Evolutionary conservation across 352 stramenopile species (phyloP).

Genomic region (Aphanomyces invadans): DNA sequence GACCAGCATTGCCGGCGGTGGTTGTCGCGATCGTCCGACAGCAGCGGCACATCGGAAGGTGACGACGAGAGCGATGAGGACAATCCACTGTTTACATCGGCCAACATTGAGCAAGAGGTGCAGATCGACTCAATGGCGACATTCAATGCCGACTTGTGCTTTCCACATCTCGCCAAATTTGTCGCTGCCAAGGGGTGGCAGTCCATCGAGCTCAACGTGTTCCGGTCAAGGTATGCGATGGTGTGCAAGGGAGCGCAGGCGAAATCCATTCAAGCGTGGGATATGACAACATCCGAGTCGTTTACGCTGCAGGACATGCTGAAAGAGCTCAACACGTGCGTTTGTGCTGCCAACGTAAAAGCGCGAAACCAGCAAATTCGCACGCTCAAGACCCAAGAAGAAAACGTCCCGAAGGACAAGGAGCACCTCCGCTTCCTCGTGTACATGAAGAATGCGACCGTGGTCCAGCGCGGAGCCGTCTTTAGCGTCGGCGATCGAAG

Average conservation of each 20-base stretch:
- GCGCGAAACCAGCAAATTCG: slow-evolving; percentile 11
- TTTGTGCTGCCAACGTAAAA: slow-evolving; percentile 4
- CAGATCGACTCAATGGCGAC: background rate
- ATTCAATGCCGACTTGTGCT: slow-evolving; percentile 20
- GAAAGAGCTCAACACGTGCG: slow-evolving; percentile 11
- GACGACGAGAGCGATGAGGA: slow-evolving; percentile 8
- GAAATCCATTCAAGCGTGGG: slow-evolving; percentile 17
- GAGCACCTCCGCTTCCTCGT: slow-evolving; percentile 19
- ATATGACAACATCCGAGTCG: background rate
- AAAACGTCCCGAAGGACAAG: slow-evolving; percentile 4
- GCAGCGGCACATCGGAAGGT: slow-evolving; percentile 1
- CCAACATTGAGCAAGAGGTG: slow-evolving; percentile 9
- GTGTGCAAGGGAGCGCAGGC: slow-evolving; percentile 17
- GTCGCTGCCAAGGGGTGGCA: slow-evolving; percentile 19
- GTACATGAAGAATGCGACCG: slow-evolving; percentile 18
- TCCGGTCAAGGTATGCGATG: slow-evolving; percentile 17
- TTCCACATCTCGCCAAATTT: slow-evolving; percentile 19
- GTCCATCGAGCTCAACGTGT: slow-evolving; percentile 23
- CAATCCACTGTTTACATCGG: background rate
- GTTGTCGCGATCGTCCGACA: background rate
- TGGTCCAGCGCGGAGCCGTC: slow-evolving; percentile 10
- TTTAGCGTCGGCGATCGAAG: slow-evolving; percentile 10
- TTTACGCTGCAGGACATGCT: slow-evolving; percentile 20
- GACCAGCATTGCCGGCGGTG: slow-evolving; percentile 23
- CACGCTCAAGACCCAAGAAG: slow-evolving; percentile 1